Evolutionary conservation across 345 rosid genomes (phyloP), one percentile per base, ranked within the genome.

Genomic region (Lagerstroemia speciosa): DNA sequence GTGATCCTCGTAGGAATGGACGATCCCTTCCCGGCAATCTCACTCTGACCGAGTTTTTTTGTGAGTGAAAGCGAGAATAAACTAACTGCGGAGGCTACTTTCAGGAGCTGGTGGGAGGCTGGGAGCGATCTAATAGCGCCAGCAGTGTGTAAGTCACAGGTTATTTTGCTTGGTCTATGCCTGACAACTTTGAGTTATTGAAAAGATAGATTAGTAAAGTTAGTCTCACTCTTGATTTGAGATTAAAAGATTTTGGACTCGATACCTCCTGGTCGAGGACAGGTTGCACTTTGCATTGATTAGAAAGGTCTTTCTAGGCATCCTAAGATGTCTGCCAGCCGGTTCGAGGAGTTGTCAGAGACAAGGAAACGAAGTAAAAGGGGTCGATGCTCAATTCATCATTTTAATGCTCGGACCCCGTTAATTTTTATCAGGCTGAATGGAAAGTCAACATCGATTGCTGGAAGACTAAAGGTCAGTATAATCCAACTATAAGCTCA

Each of bases 121-220:
- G n/a, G n/a, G n/a, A n/a, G n/a, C n/a, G n/a, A n/a, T n/a, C n/a
- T n/a, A n/a, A n/a, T 12, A 75, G 64, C n/a, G 87, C 83, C 58
- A 82, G 78, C 62, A 90, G 89, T 68, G 93, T 90, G 24, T 85
- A 88, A 19, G 82, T 85, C 32, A 32, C 66, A 1, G 88, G 93
- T 6, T 87, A 87, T 70, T 85, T 85, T 2, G 88, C 93, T 0
- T 85, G 93, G 93, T 85, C 93, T 0, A 69, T 85, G 78, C 50
- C 85, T 0, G 93, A 87, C 55, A 85, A 87, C 82, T 87, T 85
- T 8, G 93, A 87, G 75, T 85, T 88, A 90, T n/a, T n/a, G n/a
- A n/a, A n/a, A n/a, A n/a, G n/a, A n/a, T n/a, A n/a, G n/a, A n/a
- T n/a, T n/a, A n/a, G n/a, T n/a, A n/a, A n/a, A n/a, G n/a, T n/a